These are phyloP conservation scores for Amylostereum areolatum DNA, from an alignment of 1,284 basidiomycete species.

Conservation along the genomic window DNA sequence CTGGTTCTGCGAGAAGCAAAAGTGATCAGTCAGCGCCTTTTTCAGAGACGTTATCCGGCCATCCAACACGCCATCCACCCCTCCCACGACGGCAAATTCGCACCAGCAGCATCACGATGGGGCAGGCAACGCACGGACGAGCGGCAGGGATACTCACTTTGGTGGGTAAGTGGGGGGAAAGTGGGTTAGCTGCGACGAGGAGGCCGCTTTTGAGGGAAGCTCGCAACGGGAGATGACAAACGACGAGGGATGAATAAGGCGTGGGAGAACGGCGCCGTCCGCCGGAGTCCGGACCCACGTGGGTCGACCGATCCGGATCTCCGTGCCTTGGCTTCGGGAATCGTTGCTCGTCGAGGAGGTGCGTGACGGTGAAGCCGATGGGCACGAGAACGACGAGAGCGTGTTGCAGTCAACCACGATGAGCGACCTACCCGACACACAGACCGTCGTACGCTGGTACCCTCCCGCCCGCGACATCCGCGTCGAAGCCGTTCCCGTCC, in stretches of 20 bases:
- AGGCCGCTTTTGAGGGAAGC: not conserved
- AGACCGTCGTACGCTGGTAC: constrained; percentile 53
- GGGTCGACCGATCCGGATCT: too few species aligned
- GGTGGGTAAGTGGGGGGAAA: not conserved
- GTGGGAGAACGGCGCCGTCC: too few species aligned
- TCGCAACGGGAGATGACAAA: not conserved
- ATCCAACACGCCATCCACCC: not conserved
- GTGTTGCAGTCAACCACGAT: not conserved
- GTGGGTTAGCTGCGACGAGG: not conserved
- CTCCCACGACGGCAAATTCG: not conserved
- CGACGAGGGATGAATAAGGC: too few species aligned
- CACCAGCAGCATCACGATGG: not conserved
- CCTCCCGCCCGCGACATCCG: constrained; percentile 66
- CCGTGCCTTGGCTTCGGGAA: too few species aligned
- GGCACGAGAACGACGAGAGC: not conserved
- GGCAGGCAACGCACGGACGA: not conserved
- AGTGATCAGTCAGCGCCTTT: not conserved
- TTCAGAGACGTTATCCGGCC: not conserved
- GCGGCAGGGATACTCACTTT: not conserved
- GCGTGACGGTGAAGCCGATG: not conserved
- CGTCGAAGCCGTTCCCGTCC: constrained; percentile 52
- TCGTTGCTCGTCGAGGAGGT: too few species aligned
- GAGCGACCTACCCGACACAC: constrained; percentile 15
- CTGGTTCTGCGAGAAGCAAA: not conserved
- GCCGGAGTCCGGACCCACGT: too few species aligned